Evolutionary conservation across 306 rosid genomes (phyloP).

Genomic region (Cucumis melo): DNA sequence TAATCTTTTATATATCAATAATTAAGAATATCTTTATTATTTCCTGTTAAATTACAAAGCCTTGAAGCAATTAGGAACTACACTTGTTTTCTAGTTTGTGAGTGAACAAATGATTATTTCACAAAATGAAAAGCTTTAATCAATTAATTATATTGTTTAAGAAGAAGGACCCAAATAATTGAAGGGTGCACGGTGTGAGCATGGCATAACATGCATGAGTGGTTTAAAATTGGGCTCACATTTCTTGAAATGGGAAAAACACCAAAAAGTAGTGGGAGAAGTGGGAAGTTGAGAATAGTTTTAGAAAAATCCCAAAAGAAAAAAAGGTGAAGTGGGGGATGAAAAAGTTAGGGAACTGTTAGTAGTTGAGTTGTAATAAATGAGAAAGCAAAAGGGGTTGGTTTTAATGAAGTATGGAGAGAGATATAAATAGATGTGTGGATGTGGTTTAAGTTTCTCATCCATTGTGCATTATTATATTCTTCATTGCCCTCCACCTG

Average conservation of each 20-base stretch:
- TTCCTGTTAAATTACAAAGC: too few relatives aligned
- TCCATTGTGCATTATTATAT: background rate
- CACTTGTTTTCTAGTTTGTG: background rate
- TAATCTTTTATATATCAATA: too few relatives aligned
- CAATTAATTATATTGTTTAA: background rate
- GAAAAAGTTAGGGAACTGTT: conserved; percentile 15
- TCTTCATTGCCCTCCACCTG: background rate
- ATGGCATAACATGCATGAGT: background rate
- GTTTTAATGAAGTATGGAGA: background rate
- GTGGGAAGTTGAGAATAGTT: background rate
- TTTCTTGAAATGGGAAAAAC: background rate
- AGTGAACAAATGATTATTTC: background rate
- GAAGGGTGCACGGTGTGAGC: background rate
- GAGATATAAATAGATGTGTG: background rate
- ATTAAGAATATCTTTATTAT: too few relatives aligned
- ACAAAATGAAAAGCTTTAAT: background rate
- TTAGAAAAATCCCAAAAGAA: background rate
- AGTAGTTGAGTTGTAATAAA: conserved; percentile 43
- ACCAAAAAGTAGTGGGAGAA: background rate
- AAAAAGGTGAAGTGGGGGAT: background rate
- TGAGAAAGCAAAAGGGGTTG: background rate
- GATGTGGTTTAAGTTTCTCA: background rate
- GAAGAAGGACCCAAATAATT: background rate
- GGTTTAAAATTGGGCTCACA: background rate
- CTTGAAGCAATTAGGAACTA: too few relatives aligned